phyloP scores from a whole-genome alignment of 352 stramenopile species.

The Globisporangium nunn region DNA sequence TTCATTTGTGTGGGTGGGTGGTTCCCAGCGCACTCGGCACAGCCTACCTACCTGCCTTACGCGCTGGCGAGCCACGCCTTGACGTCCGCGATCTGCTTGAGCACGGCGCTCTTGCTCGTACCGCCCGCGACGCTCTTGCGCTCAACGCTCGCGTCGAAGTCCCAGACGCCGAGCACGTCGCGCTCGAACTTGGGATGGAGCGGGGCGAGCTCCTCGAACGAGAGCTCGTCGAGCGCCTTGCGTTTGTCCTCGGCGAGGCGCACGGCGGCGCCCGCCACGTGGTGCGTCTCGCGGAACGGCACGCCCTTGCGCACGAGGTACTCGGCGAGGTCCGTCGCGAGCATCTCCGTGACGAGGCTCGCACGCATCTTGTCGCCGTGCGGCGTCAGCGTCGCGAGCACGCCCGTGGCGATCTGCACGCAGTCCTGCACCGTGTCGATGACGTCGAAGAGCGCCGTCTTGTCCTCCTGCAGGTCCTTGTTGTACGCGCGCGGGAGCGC shows the following conservation, averaged over 20 bases:
- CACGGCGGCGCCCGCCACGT: conserved; percentile 94
- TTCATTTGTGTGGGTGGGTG: too few relatives aligned
- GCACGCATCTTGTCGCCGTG: conserved; percentile 91
- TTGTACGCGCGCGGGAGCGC: conserved; percentile 97
- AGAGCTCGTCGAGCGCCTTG: conserved; percentile 82
- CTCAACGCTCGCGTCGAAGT: conserved; percentile 88
- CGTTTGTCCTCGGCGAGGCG: conserved; percentile 88
- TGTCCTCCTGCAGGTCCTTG: conserved; percentile 99
- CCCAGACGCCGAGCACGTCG: conserved; percentile 87
- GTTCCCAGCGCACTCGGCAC: not conserved
- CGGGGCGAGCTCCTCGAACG: conserved; percentile 83
- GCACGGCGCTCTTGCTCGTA: conserved; percentile 72
- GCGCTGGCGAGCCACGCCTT: conserved; percentile 57
- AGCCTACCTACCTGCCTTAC: not conserved
- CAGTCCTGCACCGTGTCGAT: conserved; percentile 97
- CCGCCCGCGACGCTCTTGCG: conserved; percentile 87
- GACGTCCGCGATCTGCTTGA: conserved; percentile 73
- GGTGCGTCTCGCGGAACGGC: conserved; percentile 99
- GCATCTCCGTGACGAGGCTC: conserved; percentile 98
- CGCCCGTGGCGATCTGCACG: conserved; percentile 94
- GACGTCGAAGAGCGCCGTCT: conserved; percentile 96
- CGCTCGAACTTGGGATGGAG: conserved; percentile 87
- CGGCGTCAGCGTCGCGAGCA: conserved; percentile 95
- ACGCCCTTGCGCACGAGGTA: conserved; percentile 98
- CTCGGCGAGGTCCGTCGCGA: conserved; percentile 98